Evolutionary conservation across 1,284 basidiomycete species (phyloP).

Genomic region (Pisolithus thermaeus): DNA sequence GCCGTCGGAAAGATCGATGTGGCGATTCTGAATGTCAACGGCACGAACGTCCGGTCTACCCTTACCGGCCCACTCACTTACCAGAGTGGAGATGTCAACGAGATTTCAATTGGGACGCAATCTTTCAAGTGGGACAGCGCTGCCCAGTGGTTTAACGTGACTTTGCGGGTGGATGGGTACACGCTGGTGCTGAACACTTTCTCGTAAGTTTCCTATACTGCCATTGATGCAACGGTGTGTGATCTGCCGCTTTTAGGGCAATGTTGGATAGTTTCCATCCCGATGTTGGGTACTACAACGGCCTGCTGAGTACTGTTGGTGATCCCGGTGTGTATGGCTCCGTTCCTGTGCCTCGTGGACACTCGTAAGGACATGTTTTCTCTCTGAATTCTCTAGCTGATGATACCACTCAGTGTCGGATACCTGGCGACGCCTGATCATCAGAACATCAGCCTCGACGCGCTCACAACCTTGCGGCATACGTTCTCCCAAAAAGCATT

Average conservation of each 20-base stretch:
- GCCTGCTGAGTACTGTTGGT: slow-evolving; percentile 6
- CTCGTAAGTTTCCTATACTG: slow-evolving; percentile 5
- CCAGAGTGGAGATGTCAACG: neutral
- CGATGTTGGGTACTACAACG: slow-evolving; percentile 10
- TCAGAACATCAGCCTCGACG: slow-evolving; percentile 3
- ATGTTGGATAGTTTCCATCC: slow-evolving; percentile 12
- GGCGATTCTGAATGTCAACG: slow-evolving; percentile 2
- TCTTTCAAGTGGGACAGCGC: slow-evolving; percentile 6
- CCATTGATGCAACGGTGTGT: neutral
- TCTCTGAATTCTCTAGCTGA: neutral
- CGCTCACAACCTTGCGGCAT: slow-evolving; percentile 9
- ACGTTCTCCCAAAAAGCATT: slow-evolving; percentile 10
- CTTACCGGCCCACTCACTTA: neutral
- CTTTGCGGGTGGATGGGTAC: slow-evolving; percentile 5
- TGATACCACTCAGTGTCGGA: neutral
- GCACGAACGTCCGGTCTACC: slow-evolving; percentile 1
- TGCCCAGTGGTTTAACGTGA: slow-evolving; percentile 10
- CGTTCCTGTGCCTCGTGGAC: slow-evolving; percentile 11
- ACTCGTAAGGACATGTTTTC: slow-evolving; percentile 2
- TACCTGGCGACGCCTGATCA: slow-evolving; percentile 2
- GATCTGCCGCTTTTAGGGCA: neutral
- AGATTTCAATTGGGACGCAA: slow-evolving; percentile 1
- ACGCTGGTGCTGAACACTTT: slow-evolving; percentile 8
- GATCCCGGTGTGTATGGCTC: slow-evolving; percentile 10
- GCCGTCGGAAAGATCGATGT: slow-evolving; percentile 3